Percentiles rank a stretch among this genome's conserved stretches.
Conservation (phyloP, 257 asterid species). For the Anisodus tanguticus region DNA sequence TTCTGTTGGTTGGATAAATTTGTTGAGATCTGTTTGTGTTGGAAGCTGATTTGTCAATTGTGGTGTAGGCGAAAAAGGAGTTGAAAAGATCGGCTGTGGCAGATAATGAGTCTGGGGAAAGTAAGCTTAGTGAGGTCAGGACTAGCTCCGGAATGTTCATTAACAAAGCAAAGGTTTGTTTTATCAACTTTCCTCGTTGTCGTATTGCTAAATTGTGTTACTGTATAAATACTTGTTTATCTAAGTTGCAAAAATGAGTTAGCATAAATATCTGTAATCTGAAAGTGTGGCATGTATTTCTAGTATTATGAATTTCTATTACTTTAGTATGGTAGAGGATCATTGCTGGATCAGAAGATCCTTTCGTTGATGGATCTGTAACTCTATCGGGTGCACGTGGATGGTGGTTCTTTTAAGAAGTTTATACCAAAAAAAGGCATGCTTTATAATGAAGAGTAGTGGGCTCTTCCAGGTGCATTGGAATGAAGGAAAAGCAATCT, state of each 20-base stretch:
- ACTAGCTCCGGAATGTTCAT: constrained; percentile 98
- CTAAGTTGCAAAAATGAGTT: constrained; percentile 11
- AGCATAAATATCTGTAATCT: not conserved
- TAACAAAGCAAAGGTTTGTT: constrained; percentile 68
- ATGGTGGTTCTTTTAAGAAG: constrained; percentile 17
- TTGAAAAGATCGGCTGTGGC: constrained; percentile 92
- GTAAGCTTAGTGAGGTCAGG: constrained; percentile 77
- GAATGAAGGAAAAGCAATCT: not conserved
- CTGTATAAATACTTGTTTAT: not conserved
- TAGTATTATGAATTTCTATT: not conserved
- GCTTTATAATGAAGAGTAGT: not conserved
- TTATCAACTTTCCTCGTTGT: no score
- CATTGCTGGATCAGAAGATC: not conserved
- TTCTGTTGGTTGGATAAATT: no score
- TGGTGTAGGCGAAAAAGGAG: constrained; percentile 74
- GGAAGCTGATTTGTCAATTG: not conserved
- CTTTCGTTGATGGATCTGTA: not conserved
- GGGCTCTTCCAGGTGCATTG: not conserved
- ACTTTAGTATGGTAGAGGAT: not conserved
- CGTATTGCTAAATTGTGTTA: not conserved
- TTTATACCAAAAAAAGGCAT: not conserved
- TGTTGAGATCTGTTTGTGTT: no score
- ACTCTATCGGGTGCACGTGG: not conserved
- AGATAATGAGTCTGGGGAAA: constrained; percentile 74
- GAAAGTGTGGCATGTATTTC: not conserved